These are phyloP conservation scores for Prunella vulgaris DNA, from an alignment of 257 asterid species.

Conservation along the genomic window DNA sequence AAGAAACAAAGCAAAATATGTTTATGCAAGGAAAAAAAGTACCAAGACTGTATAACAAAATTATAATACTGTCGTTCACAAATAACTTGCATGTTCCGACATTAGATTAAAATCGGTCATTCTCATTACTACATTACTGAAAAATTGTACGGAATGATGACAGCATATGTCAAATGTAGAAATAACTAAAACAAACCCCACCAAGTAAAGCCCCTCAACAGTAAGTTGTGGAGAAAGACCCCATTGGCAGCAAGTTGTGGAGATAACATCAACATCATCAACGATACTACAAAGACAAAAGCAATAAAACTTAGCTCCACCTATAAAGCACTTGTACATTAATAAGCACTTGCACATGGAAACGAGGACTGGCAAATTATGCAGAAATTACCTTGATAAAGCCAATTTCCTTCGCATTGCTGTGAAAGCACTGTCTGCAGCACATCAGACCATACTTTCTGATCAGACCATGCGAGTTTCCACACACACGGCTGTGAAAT, in stretches of 20 bases:
- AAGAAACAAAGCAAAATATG: background rate
- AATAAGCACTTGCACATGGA: background rate
- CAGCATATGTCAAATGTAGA: background rate
- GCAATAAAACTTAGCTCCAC: background rate
- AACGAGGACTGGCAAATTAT: background rate
- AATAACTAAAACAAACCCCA: slow-evolving; percentile 2
- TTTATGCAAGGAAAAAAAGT: background rate
- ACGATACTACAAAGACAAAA: slow-evolving; percentile 32
- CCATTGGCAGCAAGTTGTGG: background rate
- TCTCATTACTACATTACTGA: slow-evolving; percentile 20
- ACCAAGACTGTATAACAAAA: background rate
- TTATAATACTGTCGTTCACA: background rate
- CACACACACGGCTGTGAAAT: slow-evolving; percentile 34
- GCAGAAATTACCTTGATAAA: slow-evolving; percentile 27
- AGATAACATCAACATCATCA: background rate
- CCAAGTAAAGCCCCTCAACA: background rate
- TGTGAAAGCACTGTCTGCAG: slow-evolving; percentile 42
- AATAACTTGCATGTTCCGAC: slow-evolving; percentile 1
- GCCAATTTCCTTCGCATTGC: slow-evolving; percentile 43
- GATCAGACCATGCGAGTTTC: slow-evolving; percentile 32
- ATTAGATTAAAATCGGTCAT: background rate
- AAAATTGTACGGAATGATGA: background rate
- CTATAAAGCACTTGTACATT: background rate
- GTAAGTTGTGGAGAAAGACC: background rate
- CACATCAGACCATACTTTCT: slow-evolving; percentile 38